Conservation (phyloP, 352 stramenopile species). For the Peronospora destructor region DNA sequence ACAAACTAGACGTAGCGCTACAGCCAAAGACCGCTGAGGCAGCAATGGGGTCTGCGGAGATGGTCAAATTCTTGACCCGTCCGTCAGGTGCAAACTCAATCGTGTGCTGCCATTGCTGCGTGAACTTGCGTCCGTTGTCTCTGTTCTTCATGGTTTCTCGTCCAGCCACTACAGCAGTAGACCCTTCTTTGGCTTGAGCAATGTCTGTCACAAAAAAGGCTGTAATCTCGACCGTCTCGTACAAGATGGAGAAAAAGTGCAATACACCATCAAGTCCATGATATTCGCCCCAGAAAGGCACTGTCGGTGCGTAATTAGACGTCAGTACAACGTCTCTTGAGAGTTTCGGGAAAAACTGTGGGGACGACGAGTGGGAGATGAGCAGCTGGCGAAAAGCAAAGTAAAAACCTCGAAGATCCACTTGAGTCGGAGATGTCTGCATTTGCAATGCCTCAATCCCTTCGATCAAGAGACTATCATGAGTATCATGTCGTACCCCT, state of each 20-base stretch:
- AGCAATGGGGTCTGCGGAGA: slow-evolving; percentile 74
- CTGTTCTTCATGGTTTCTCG: slow-evolving; percentile 87
- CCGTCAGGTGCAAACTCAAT: slow-evolving; percentile 84
- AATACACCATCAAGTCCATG: slow-evolving; percentile 82
- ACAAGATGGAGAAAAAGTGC: slow-evolving; percentile 87
- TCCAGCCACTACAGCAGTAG: slow-evolving; percentile 73
- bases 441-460: slow-evolving; percentile 28
- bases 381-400: slow-evolving; percentile 81
- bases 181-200: slow-evolving; percentile 76
- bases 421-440: slow-evolving; percentile 62
- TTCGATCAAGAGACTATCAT: slow-evolving; percentile 21
- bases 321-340: slow-evolving; percentile 77
- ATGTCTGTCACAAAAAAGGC: slow-evolving; percentile 87
- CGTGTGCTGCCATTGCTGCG: slow-evolving; percentile 86
- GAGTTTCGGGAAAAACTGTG: slow-evolving; percentile 85
- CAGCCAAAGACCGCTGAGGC: slow-evolving; percentile 84
- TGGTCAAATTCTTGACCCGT: slow-evolving; percentile 83
- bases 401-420: slow-evolving; percentile 84
- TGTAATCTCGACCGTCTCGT: slow-evolving; percentile 85
- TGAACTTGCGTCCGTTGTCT: slow-evolving; percentile 84
- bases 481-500: slow-evolving; percentile 13
- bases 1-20: slow-evolving; percentile 81
- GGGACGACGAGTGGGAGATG: slow-evolving; percentile 83
- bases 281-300: slow-evolving; percentile 86
- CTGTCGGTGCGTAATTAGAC: slow-evolving; percentile 83